phyloP scores from a whole-genome alignment of 805 yeast genomes.

The Teunomyces panamensis region DNA sequence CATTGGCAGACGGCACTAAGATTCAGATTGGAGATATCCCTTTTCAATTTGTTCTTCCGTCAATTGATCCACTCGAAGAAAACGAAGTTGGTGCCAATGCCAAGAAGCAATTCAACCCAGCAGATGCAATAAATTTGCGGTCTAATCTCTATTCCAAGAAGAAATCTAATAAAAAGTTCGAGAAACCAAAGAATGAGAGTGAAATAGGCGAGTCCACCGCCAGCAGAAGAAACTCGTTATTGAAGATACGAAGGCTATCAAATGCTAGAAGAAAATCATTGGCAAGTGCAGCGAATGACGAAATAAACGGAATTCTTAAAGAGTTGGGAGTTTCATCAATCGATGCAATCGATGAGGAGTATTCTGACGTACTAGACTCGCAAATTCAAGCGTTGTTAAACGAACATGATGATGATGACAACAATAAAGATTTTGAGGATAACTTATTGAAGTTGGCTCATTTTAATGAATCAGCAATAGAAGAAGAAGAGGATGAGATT shows the following conservation, averaged over 20 bases:
- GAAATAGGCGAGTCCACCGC: neutral
- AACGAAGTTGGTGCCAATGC: slow-evolving; percentile 9
- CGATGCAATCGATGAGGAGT: slow-evolving; percentile 28
- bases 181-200: slow-evolving; percentile 1
- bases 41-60: slow-evolving; percentile 83
- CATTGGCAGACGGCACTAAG: slow-evolving; percentile 74
- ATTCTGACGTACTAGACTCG: slow-evolving; percentile 26
- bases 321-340: slow-evolving; percentile 34
- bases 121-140: slow-evolving; percentile 58
- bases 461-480: slow-evolving; percentile 24
- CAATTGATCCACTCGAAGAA: slow-evolving; percentile 43
- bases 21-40: slow-evolving; percentile 93
- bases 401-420: slow-evolving; percentile 16
- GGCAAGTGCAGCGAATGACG: slow-evolving; percentile 38
- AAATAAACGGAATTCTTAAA: slow-evolving; percentile 33
- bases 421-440: slow-evolving; percentile 12
- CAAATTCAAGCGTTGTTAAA: slow-evolving; percentile 31
- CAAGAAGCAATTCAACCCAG: slow-evolving; percentile 51
- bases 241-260: slow-evolving; percentile 30
- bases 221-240: slow-evolving; percentile 11
- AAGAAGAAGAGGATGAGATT: slow-evolving; percentile 37
- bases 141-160: slow-evolving; percentile 39
- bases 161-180: neutral
- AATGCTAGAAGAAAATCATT: slow-evolving; percentile 37
- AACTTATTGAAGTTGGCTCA: slow-evolving; percentile 16